Percentiles rank a stretch among this genome's conserved stretches.
Conservation (phyloP, 768 basidiomycete genomes). For the Boletus subcaerulescens region DNA sequence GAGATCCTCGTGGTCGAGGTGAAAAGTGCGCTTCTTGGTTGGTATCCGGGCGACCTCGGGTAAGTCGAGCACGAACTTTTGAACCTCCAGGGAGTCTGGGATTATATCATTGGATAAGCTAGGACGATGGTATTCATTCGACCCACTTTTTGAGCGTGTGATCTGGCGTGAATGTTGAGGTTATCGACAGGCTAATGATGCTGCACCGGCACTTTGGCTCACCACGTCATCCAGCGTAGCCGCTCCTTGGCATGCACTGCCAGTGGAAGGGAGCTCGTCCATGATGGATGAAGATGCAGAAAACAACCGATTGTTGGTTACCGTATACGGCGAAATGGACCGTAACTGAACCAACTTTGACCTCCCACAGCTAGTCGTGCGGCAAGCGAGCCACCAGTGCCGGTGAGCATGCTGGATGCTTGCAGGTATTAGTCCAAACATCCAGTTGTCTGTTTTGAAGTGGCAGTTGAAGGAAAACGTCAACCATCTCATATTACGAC, state of each 20-base stretch:
- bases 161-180: conserved; percentile 8
- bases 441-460: neutral
- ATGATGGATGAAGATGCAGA: conserved; percentile 6
- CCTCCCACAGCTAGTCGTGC: neutral
- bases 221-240: conserved; percentile 20
- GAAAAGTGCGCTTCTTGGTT: conserved; percentile 32
- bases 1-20: conserved; percentile 33
- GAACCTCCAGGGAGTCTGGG: conserved; percentile 18
- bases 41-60: conserved; percentile 30
- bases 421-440: neutral
- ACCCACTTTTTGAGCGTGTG: conserved; percentile 21
- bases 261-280: neutral
- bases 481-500: neutral
- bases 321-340: neutral
- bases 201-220: conserved; percentile 3
- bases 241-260: neutral
- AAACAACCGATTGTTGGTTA: neutral
- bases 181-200: neutral
- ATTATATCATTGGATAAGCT: neutral
- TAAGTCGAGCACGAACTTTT: conserved; percentile 8
- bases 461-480: neutral
- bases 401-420: neutral
- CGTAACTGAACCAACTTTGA: conserved; percentile 1
- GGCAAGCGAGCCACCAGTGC: neutral
- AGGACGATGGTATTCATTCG: neutral